Conservation (phyloP, 176 grass and related monocot species). For the Chloris gayana region DNA sequence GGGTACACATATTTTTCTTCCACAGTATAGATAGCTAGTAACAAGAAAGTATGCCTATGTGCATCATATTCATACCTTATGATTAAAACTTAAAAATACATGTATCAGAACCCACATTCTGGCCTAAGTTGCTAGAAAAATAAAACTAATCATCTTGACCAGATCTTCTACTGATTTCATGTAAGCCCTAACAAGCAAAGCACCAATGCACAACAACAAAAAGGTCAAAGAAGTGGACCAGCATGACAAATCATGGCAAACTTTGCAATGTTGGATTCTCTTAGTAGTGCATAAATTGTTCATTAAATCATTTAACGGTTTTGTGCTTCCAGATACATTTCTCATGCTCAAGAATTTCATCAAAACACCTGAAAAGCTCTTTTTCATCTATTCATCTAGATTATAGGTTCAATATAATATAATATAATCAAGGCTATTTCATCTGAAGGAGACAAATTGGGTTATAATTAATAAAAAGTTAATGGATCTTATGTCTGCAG, state of each 20-base stretch:
- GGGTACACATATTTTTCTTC: not conserved
- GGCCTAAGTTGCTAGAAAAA: constrained; percentile 15
- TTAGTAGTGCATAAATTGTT: not conserved
- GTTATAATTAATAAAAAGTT: not conserved
- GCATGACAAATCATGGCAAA: not conserved
- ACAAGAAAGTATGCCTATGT: constrained; percentile 1
- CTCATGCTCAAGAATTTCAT: not conserved
- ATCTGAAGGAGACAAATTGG: constrained; percentile 3
- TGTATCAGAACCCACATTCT: not conserved
- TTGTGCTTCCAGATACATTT: not conserved
- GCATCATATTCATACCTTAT: not conserved
- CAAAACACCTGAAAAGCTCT: not conserved
- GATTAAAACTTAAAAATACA: not conserved
- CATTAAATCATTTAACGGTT: not conserved
- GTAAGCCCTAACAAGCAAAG: not conserved
- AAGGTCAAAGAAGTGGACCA: not conserved
- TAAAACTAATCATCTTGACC: not conserved
- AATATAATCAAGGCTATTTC: not conserved
- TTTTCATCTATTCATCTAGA: not conserved
- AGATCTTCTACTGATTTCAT: not conserved
- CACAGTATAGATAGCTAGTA: not conserved
- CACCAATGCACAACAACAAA: not conserved
- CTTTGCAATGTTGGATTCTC: not conserved
- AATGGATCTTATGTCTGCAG: not conserved
- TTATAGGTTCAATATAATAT: constrained; percentile 7